A percentile compares a stretch with the other conserved stretches of the same genome.
Evolutionary conservation across 2,329 filamentous ascomycete species (phyloP).

Genomic region (Neophaeococcomyces aloes): DNA sequence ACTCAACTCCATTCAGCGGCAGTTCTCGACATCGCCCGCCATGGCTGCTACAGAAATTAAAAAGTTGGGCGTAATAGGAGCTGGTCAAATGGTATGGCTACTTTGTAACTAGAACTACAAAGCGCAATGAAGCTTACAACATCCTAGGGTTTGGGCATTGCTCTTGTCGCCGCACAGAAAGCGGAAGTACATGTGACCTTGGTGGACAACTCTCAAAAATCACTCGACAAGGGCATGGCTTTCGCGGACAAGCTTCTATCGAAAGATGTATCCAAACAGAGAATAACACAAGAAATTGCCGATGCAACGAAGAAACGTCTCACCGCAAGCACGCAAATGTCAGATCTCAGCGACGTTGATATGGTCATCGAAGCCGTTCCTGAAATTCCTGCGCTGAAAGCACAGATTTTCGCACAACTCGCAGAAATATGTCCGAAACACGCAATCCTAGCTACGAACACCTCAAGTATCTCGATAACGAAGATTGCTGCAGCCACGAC

Average conservation of each 20-base stretch:
- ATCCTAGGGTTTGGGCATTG: slow-evolving; percentile 78
- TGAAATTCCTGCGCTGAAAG: slow-evolving; percentile 79
- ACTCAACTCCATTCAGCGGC: slow-evolving; percentile 32
- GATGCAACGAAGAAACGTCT: slow-evolving; percentile 61
- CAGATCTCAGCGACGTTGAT: slow-evolving; percentile 71
- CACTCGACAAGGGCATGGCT: slow-evolving; percentile 76
- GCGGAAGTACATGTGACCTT: slow-evolving; percentile 75
- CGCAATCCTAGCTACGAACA: slow-evolving; percentile 91
- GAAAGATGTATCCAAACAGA: slow-evolving; percentile 83
- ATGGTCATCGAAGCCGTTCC: slow-evolving; percentile 98
- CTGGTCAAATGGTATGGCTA: slow-evolving; percentile 78
- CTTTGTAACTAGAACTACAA: background rate
- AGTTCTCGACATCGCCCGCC: slow-evolving; percentile 59
- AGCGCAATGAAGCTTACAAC: slow-evolving; percentile 1
- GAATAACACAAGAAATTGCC: slow-evolving; percentile 72
- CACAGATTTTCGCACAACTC: slow-evolving; percentile 72
- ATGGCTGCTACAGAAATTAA: slow-evolving; percentile 63
- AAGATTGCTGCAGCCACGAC: slow-evolving; percentile 77
- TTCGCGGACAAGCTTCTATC: slow-evolving; percentile 95
- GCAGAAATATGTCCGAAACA: slow-evolving; percentile 73
- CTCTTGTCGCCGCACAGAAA: slow-evolving; percentile 78
- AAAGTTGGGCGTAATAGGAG: slow-evolving; percentile 80
- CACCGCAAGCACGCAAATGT: slow-evolving; percentile 59
- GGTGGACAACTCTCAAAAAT: slow-evolving; percentile 72
- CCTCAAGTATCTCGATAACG: slow-evolving; percentile 96